Base-by-base conservation (phyloP, 257 asterid species). In the Ajuga chamaepitys region DNA sequence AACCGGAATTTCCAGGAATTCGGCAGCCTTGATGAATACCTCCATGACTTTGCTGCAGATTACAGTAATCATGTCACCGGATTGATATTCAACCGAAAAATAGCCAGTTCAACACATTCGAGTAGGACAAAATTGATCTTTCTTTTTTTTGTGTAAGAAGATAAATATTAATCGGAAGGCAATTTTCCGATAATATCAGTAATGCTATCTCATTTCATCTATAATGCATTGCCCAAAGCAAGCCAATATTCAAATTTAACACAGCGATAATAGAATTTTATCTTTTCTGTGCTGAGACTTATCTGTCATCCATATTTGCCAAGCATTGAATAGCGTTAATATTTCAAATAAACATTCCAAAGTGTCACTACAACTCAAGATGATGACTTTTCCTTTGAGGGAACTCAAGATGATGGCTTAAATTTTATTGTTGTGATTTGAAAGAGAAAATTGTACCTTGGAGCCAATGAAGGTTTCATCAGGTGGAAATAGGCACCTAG, bases 391-490 rank as follows among this genome's bases (percentile, higher is more conserved):
- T n/a, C n/a, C n/a, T n/a, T n/a, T n/a, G n/a, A n/a, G 4, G 7
- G 4, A 1, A 17, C 34, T 64, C 26, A 57, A 66, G 52, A 66
- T 58, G 52, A 61, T 12, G 28, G 30, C 20, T 54, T 46, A 13
- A 28, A 14, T 10, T 21, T 61, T 38, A 48, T 32, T 46, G 21
- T 10, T 40, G 24, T 0, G 16, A 35, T 64, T 22, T 9, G 10
- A 17, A 56, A 32, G 50, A 62, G 44, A 73, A 61, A 11, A 45
- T 25, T 34, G 20, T 83, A 91, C 98, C 90, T 91, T 11, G 88
- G 95, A 54, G 95, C 90, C 95, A 88, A 82, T 21, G 89, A 83
- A 45, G 88, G 95, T 72, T 91, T 91, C 92, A 91, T 84, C 74
- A 80, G 74, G 61, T 91, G 79, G 77, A 77, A 91, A 71, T 88